Base-by-base conservation (phyloP, 106 monocot species). In the Xerophyta viscosa region DNA sequence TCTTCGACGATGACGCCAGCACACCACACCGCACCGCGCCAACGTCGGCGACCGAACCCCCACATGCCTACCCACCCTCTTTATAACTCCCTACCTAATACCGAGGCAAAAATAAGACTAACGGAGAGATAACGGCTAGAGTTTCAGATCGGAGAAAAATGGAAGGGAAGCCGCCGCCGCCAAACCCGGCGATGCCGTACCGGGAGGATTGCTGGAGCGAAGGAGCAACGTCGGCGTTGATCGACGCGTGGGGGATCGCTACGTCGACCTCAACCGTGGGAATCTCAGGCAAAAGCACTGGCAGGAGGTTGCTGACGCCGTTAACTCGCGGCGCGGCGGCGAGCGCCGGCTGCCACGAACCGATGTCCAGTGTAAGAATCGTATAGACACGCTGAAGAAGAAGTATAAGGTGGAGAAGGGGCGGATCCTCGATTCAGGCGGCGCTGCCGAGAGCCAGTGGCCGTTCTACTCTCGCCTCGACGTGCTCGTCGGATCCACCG, bases 201-300 rank as follows among this genome's bases (percentile, higher is more conserved):
- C 57, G 88, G 6, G 74, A 90, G 58, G 90, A 91, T 53, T 91
- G 91, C 81, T 91, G 91, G 86, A 91, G 86, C 75, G 91, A 91
- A 49, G 91, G 85, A 6, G 91, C 80, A 57, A 91, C 91, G 4
- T 71, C 81, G 37, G 72, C 68, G 39, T 68, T 91, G 37, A 75
- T 91, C 53, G 78, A 91, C 24, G 82, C 91, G 0, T 91, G 91
- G 91, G 86, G 1, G 76, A 76, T 27, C 85, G 91, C 49, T 91
- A 82, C 52, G 21, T 91, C 33, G 91, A 91, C 45, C 69, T 91
- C 45, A 86, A 80, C 72, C 77, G 91, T 11, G 91, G 91, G 8
- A 91, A 78, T 57, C 74, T 91, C 36, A 81, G 86, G 2, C 91
- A 91, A 76, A 81, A 86, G 57, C 81, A 91, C 54, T 91, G 91